Evolutionary conservation across 148 eudicot species (phyloP), one percentile per base, ranked within the genome.

Genomic region (Fallopia convolvulus): DNA sequence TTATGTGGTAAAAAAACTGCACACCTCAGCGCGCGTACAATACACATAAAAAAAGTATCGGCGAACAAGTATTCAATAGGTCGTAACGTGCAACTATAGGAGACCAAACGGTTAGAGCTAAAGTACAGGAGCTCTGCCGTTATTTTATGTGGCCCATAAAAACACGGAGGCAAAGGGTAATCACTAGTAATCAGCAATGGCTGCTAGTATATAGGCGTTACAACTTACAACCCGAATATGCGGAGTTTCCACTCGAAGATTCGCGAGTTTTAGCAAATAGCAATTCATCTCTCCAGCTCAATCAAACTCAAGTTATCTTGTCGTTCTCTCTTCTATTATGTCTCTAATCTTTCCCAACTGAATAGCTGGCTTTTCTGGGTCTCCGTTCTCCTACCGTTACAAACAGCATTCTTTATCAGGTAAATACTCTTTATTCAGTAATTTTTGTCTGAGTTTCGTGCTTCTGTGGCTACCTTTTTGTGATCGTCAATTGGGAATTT

Each of bases 171-270:
- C 70, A 58, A 58, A 65, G 18, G 17, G 70, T 11, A 65, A 58
- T 6, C 65, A 58, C 13, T 13, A 9, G 70, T 11, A 65, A 58
- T 6, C 65, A 58, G 32, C 32, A 9, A 8, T n/a, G 66, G 12
- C 66, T 58, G 66, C 33, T 32, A 58, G 66, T 23, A 58, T 58
- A 58, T 58, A 58, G 33, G 32, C 66, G 36, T 63, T 30, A 68
- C 36, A 68, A 6, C 72, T 26, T 26, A 66, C 63, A 68, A 6
- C 72, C 44, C 72, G 72, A 68, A 68, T 68, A 68, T 68, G 46
- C 72, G 20, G 72, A 15, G 41, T 15, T 42, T 39, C 46, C 6
- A 15, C 46, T 68, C 46, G 72, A 68, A 68, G 72, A 68, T 68
- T 68, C 72, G 20, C 46, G 72, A 68, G 72, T 5, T 17, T 44